Evolutionary conservation across 768 basidiomycete genomes (phyloP).

Genomic region (Serendipita sp.): DNA sequence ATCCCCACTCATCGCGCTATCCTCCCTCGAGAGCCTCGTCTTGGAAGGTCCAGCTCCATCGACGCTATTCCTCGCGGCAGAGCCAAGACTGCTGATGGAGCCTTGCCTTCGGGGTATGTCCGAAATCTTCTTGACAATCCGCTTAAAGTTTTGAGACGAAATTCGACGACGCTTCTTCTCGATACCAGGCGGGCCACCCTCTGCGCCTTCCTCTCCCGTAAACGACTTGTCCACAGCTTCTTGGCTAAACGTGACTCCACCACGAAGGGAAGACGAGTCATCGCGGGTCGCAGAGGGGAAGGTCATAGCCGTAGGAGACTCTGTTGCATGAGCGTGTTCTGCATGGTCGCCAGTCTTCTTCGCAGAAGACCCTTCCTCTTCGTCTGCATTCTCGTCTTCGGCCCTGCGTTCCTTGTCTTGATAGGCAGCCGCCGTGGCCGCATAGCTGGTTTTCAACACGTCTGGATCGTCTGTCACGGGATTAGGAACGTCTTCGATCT

Average conservation of each 20-base stretch:
- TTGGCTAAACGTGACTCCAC: not conserved
- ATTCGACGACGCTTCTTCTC: not conserved
- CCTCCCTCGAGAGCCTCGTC: not conserved
- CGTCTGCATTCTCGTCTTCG: not conserved
- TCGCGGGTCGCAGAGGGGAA: not conserved
- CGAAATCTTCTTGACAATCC: not conserved
- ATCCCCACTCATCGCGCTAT: not conserved
- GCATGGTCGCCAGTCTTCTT: not conserved
- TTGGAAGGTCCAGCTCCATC: not conserved
- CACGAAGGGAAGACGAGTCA: not conserved
- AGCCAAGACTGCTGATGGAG: not conserved
- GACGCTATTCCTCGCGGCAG: not conserved
- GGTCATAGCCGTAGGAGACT: not conserved
- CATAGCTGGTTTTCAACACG: not conserved
- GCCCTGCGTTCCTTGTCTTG: not conserved
- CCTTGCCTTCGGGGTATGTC: not conserved
- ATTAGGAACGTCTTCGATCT: not conserved
- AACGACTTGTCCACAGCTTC: not conserved
- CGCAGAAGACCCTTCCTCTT: not conserved
- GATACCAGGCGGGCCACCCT: not conserved
- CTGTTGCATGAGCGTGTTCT: not conserved
- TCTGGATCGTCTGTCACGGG: not conserved
- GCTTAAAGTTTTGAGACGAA: not conserved
- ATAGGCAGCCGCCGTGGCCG: not conserved
- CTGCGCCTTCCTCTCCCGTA: not conserved